Percentiles rank a stretch among this genome's conserved stretches.
Conservation (phyloP, 2,329 filamentous ascomycete species). For the Aspergillus sp. region DNA sequence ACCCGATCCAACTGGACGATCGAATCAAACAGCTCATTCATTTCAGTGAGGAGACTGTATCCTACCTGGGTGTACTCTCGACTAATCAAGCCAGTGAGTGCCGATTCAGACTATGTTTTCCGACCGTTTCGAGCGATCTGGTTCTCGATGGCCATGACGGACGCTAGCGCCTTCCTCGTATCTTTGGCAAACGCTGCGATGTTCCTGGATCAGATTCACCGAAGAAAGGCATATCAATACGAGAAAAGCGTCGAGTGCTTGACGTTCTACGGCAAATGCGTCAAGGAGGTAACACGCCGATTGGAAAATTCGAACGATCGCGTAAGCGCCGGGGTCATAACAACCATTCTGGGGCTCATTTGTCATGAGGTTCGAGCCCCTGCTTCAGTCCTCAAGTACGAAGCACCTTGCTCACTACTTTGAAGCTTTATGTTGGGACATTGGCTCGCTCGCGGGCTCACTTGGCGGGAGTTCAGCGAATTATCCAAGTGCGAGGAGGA, state of each 20-base stretch:
- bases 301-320: conserved; percentile 15
- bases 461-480: conserved; percentile 19
- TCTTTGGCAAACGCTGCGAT: conserved; percentile 27
- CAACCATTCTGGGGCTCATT: neutral
- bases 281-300: conserved; percentile 18
- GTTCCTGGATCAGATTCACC: conserved; percentile 22
- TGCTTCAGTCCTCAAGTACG: too few species aligned
- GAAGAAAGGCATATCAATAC: conserved; percentile 17
- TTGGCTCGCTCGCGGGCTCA: conserved; percentile 21
- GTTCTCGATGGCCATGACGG: conserved; percentile 25
- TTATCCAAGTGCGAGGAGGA: conserved; percentile 19
- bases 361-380: neutral
- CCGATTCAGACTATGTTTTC: conserved; percentile 19
- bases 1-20: neutral
- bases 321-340: conserved; percentile 12
- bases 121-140: conserved; percentile 27
- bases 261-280: conserved; percentile 21
- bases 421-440: conserved; percentile 18
- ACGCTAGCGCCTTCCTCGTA: conserved; percentile 23
- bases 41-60: neutral
- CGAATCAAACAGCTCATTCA: neutral
- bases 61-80: neutral
- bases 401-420: neutral
- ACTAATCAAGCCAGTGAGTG: neutral
- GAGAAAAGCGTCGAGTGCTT: conserved; percentile 21